These are phyloP conservation scores for Spirogloea muscicola DNA, from an alignment of 139 green algal species.

Conservation along the genomic window DNA sequence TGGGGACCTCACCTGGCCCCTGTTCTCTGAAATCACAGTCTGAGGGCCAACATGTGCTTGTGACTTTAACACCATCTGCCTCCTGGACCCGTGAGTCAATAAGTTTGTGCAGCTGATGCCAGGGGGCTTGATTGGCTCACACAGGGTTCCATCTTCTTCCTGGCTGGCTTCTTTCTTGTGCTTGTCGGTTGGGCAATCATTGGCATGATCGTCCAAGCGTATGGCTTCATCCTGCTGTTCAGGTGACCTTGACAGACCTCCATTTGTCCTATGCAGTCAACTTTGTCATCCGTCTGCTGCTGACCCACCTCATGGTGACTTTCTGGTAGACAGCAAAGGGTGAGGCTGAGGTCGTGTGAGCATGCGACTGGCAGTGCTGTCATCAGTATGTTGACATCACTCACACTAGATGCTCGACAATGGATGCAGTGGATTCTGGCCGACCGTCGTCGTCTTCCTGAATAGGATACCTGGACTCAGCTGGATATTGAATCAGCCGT, in stretches of 20 bases:
- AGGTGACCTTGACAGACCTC: slow-evolving; percentile 21
- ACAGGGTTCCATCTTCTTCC: slow-evolving; percentile 79
- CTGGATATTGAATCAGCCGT: slow-evolving; percentile 56
- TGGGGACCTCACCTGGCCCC: too few relatives aligned
- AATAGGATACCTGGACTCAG: slow-evolving; percentile 52
- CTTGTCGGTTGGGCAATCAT: slow-evolving; percentile 71
- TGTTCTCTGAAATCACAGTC: too few relatives aligned
- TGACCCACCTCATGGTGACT: neutral
- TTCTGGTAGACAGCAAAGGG: too few relatives aligned
- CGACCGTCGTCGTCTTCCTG: slow-evolving; percentile 85
- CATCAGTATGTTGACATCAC: too few relatives aligned
- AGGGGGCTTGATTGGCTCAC: too few relatives aligned
- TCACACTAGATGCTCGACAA: too few relatives aligned
- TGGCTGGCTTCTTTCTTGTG: slow-evolving; percentile 75
- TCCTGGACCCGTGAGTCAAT: too few relatives aligned
- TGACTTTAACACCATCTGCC: too few relatives aligned
- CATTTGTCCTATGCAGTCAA: neutral
- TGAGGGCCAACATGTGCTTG: too few relatives aligned
- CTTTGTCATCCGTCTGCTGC: neutral
- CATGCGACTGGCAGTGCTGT: too few relatives aligned
- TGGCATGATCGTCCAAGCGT: slow-evolving; percentile 74
- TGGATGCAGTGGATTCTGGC: slow-evolving; percentile 84
- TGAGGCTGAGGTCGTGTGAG: too few relatives aligned
- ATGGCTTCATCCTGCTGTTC: slow-evolving; percentile 93
- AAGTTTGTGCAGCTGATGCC: too few relatives aligned